A percentile compares a stretch with the other conserved stretches of the same genome.
These are phyloP conservation scores for Scheffersomyces parashehatae DNA, from an alignment of 1,139 yeast genomes.

Conservation along the genomic window DNA sequence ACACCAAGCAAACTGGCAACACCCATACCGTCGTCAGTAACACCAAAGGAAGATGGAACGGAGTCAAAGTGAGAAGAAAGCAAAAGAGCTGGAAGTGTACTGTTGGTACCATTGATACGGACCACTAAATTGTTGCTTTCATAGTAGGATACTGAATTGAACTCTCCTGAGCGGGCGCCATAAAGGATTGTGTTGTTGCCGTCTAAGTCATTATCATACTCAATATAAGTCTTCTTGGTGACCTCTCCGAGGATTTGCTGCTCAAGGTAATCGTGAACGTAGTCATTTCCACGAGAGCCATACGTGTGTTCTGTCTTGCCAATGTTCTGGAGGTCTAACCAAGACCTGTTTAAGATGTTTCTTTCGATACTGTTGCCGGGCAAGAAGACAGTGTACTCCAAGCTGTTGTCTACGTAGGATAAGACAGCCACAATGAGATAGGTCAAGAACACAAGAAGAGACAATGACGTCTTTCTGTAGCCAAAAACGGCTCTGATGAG, in stretches of 20 bases:
- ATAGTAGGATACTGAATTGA: conserved; percentile 57
- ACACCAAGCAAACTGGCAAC: conserved; percentile 78
- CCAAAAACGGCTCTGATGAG: conserved; percentile 47
- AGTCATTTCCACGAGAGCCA: conserved; percentile 72
- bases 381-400: conserved; percentile 37
- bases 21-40: conserved; percentile 96
- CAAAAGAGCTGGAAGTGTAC: conserved; percentile 62
- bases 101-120: conserved; percentile 63
- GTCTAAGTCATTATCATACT: conserved; percentile 52
- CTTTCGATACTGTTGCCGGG: conserved; percentile 41
- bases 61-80: conserved; percentile 88
- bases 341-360: conserved; percentile 47
- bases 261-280: conserved; percentile 68
- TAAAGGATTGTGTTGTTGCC: conserved; percentile 44
- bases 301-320: conserved; percentile 74
- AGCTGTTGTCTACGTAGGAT: conserved; percentile 33
- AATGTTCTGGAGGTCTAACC: conserved; percentile 71
- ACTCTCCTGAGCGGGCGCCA: conserved; percentile 44
- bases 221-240: conserved; percentile 34
- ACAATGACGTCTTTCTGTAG: conserved; percentile 60
- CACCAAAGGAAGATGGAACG: conserved; percentile 84
- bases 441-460: conserved; percentile 48
- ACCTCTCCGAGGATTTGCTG: conserved; percentile 37
- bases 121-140: conserved; percentile 81
- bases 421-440: conserved; percentile 33